These are phyloP conservation scores for Phyllosticta citrichinensis DNA, from an alignment of 2,329 filamentous ascomycete species.

Conservation along the genomic window DNA sequence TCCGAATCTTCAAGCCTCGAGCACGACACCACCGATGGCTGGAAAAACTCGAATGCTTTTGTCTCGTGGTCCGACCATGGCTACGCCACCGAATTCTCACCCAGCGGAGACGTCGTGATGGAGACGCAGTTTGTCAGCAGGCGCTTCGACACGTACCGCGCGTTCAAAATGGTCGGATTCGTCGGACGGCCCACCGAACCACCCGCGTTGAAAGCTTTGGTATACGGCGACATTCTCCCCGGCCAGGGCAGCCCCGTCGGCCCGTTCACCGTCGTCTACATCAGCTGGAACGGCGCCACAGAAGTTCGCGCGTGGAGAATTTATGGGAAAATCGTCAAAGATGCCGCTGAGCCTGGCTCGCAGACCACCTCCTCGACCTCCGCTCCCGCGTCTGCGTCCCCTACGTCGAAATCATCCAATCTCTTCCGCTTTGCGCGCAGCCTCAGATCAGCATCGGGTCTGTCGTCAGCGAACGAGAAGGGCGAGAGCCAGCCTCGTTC, in stretches of 20 bases:
- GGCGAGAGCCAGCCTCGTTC: neutral
- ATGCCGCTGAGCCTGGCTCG: neutral
- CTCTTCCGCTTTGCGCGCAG: neutral
- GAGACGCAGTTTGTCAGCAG: slow-evolving; percentile 23
- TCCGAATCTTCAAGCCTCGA: neutral
- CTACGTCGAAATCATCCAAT: neutral
- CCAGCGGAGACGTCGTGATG: slow-evolving; percentile 22
- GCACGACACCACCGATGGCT: slow-evolving; percentile 3
- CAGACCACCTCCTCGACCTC: neutral
- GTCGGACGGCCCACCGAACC: slow-evolving; percentile 22
- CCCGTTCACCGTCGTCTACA: slow-evolving; percentile 27
- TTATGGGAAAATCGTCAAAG: neutral
- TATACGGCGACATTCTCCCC: slow-evolving; percentile 14
- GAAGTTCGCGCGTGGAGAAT: slow-evolving; percentile 37
- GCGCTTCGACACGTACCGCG: slow-evolving; percentile 28
- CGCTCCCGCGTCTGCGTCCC: neutral
- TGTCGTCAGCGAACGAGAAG: neutral
- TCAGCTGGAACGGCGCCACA: slow-evolving; percentile 45
- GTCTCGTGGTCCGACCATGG: slow-evolving; percentile 26
- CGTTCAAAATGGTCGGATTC: slow-evolving; percentile 28
- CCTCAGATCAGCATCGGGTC: neutral
- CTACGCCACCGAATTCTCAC: slow-evolving; percentile 24
- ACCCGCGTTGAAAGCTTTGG: slow-evolving; percentile 21
- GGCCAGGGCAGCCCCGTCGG: slow-evolving; percentile 9
- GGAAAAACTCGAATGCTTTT: slow-evolving; percentile 25